Base-by-base conservation (phyloP, 306 rosid genomes). In the Cucurbita argyrosperma region DNA sequence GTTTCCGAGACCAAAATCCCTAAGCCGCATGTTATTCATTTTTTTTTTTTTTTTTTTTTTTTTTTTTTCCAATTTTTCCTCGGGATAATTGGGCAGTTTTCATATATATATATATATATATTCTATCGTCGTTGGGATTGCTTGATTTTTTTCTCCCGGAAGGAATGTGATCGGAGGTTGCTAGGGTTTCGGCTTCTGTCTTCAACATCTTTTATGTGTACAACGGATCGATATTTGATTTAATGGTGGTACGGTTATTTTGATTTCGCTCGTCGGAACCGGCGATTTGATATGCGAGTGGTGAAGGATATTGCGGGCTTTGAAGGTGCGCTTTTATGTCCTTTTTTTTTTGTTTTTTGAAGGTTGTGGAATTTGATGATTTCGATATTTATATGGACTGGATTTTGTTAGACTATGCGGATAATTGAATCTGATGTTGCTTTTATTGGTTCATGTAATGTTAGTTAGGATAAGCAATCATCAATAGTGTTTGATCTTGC, bases 181-280 rank as follows among this genome's bases (percentile, higher is more conserved):
- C 84, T 88, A 90, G 97, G 94, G 92, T 87, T 85, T 83, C 82
- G 66, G 75, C 53, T 63, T 71, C 78, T 77, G 66, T 79, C 79
- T 66, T 70, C 78, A 35, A 51, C 75, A 9, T 56, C 8, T 53
- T 38, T 13, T 37, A 14, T 37, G 8, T 12, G 79, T 37, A 49
- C 65, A 21, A 42, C 69, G 72, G 53, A 5, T 74, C 26, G 53
- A 54, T 57, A 55, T 45, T 45, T 58, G 57, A 26, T 7, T 58
- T 4, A 15, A 71, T 51, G 45, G 60, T 71, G 19, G 23, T 16
- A 10, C 45, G 11, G 5, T 23, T 50, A n/a, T n/a, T 4, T 37
- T 53, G 12, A 9, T n/a, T 53, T 16, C 18, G 63, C 12, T 53
- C 11, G 10, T 52, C 38, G 10, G 37, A 72, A 54, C 51, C 51